Evolutionary conservation across 208 protist species (phyloP).

Genomic region (Tritrichomonas musculus): DNA sequence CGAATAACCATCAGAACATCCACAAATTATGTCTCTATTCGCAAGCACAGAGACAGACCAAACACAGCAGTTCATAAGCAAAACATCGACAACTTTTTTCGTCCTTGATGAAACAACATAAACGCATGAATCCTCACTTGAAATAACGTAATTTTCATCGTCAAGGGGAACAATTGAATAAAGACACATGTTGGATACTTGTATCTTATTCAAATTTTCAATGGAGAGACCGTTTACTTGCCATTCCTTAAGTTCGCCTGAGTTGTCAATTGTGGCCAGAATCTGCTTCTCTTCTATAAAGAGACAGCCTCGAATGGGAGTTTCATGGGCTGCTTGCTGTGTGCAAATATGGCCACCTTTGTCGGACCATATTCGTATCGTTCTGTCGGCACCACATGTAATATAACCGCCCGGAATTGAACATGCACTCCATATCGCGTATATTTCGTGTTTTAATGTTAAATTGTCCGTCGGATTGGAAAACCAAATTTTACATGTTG

Average conservation of each 20-base stretch:
- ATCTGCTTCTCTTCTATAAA: neutral
- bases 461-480: neutral
- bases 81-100: neutral
- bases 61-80: neutral
- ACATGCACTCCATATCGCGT: neutral
- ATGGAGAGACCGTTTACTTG: neutral
- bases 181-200: neutral
- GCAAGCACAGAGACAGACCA: neutral
- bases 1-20: neutral
- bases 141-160: neutral
- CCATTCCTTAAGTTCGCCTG: neutral
- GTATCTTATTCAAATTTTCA: neutral
- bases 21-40: neutral
- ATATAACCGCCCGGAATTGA: neutral
- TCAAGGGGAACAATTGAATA: neutral
- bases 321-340: neutral
- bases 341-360: neutral
- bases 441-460: too few relatives aligned
- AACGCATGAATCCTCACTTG: neutral
- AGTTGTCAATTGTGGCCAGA: neutral
- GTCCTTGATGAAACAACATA: neutral
- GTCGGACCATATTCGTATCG: neutral
- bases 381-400: neutral
- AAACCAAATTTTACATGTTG: neutral
- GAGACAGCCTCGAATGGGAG: neutral